These are phyloP conservation scores for Pseudomonodictys pantanalensis DNA, from an alignment of 495 filamentous ascomycete species.

Conservation along the genomic window DNA sequence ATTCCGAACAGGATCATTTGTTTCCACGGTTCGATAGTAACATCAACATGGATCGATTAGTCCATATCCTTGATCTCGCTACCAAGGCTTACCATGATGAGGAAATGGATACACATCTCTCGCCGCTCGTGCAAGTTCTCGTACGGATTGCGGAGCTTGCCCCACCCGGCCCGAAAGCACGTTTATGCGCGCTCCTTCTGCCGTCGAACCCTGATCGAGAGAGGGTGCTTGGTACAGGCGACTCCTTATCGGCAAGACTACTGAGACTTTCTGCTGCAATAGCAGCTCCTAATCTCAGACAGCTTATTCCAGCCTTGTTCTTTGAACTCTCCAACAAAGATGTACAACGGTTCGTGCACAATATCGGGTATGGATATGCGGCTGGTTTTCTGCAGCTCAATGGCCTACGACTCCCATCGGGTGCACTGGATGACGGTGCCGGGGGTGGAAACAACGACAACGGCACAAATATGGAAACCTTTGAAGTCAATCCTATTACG, in stretches of 20 bases:
- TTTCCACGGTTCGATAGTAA: neutral
- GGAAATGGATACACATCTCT: neutral
- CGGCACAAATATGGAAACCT: conserved; percentile 37
- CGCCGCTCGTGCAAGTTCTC: neutral
- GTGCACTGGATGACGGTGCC: conserved; percentile 41
- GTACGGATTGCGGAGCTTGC: conserved; percentile 5
- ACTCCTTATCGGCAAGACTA: conserved; percentile 69
- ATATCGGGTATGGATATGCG: conserved; percentile 75
- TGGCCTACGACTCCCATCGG: conserved; percentile 68
- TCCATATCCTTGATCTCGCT: neutral
- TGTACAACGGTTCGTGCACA: conserved; percentile 36
- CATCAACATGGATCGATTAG: conserved; percentile 1
- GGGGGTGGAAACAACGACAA: neutral
- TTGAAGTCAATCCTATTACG: conserved; percentile 76
- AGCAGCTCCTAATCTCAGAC: conserved; percentile 62
- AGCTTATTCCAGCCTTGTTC: conserved; percentile 68
- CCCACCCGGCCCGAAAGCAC: neutral
- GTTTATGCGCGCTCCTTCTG: neutral
- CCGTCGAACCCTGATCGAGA: neutral
- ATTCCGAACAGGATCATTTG: neutral
- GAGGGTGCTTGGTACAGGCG: conserved; percentile 19
- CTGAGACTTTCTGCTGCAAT: conserved; percentile 74
- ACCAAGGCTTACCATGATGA: neutral
- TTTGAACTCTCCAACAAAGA: conserved; percentile 75
- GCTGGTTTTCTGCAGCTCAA: conserved; percentile 81